Conservation (phyloP, 1,284 basidiomycete species). For the Ceratobasidium papillatum region DNA sequence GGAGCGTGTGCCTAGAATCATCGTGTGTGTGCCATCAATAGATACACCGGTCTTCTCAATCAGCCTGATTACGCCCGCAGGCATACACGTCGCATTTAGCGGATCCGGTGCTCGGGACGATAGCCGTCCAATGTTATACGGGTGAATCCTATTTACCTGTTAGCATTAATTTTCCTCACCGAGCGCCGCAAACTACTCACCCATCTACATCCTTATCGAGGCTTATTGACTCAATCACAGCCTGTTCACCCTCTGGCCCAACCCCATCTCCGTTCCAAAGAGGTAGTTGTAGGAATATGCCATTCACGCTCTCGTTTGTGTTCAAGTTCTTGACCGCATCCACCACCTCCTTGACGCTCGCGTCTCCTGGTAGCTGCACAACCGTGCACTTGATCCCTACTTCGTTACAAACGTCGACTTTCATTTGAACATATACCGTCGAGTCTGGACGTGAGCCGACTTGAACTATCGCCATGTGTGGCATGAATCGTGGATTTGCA, state of each 20-base stretch:
- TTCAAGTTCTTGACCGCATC: conserved; percentile 84
- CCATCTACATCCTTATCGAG: conserved; percentile 98
- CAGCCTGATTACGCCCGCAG: conserved; percentile 90
- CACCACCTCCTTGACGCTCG: conserved; percentile 80
- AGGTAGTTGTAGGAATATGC: conserved; percentile 96
- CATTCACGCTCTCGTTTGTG: conserved; percentile 82
- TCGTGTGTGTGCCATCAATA: conserved; percentile 80
- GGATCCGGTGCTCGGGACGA: conserved; percentile 91
- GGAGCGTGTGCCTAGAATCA: background rate
- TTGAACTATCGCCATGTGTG: conserved; percentile 92
- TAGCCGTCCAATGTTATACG: conserved; percentile 97
- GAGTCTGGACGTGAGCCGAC: conserved; percentile 93
- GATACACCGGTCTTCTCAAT: conserved; percentile 84
- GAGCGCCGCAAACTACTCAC: conserved; percentile 55
- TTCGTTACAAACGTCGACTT: conserved; percentile 94
- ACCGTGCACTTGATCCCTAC: conserved; percentile 92
- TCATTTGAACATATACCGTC: conserved; percentile 95
- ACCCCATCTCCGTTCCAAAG: conserved; percentile 89
- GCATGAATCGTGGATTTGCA: conserved; percentile 83
- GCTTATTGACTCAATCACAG: conserved; percentile 92
- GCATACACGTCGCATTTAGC: conserved; percentile 95
- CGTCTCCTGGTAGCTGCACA: conserved; percentile 75
- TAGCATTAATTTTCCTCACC: background rate
- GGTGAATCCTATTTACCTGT: conserved; percentile 78
- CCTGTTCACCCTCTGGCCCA: conserved; percentile 83